Base-by-base conservation (phyloP, 192 early-diverging fungal species). In the Blastocladiella britannica region DNA sequence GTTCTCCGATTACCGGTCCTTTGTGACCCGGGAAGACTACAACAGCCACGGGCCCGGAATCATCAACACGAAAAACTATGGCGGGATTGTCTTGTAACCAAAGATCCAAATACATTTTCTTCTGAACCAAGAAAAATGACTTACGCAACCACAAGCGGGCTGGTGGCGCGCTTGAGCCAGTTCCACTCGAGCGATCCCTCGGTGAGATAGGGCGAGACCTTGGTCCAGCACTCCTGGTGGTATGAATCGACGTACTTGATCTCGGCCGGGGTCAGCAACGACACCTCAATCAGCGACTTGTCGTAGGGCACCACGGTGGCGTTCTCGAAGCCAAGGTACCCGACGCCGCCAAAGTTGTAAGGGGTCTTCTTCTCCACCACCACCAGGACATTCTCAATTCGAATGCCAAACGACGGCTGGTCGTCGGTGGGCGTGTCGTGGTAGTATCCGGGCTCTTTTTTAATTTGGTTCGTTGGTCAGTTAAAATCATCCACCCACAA, bases 371-470 rank as follows among this genome's bases (percentile, higher is more conserved):
- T 77, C 52, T 84, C 72, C 53, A 78, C 78, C 25, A 95, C 81
- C 37, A 98, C 61, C 57, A 93, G 69, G 27, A 93, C 81, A 63
- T 90, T 94, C 68, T 98, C 94, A 62, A 95, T 93, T 62, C 94
- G 88, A 62, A 98, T 94, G 58, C 94, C 94, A 67, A 95, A 98
- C 29, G 78, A 71, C 25, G 89, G 91, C 67, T 98, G 91, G 67
- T 93, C 82, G 15, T 47, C 37, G 15, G 37, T 20, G n/a, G n/a
- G n/a, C 37, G 12, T 20, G 15, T 47, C 37, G 37, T 47, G 37
- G 65, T 98, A 98, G 74, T 88, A 98, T 1, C 94, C 94, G 22
- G 94, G 94, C 68, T 98, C 88, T 63, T 98, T 88, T n/a, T n/a
- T n/a, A n/a, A n/a, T n/a, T n/a, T n/a, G n/a, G n/a, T n/a, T n/a